phyloP scores from a whole-genome alignment of 441 rosid species.

The Capsella rubella region DNA sequence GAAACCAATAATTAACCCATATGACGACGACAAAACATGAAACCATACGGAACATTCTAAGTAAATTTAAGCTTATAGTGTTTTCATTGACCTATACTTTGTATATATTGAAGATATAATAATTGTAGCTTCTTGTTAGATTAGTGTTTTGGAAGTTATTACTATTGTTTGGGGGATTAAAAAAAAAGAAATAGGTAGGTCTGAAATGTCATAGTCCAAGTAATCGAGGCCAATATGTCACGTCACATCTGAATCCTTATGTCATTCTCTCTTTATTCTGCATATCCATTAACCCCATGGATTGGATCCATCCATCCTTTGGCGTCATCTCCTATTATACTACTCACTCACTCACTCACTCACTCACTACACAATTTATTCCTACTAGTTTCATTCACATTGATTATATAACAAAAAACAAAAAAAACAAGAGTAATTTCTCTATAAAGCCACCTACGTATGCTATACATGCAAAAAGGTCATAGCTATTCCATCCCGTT shows the following conservation, averaged over 20 bases:
- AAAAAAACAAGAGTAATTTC: constrained; percentile 26
- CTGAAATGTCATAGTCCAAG: constrained; percentile 61
- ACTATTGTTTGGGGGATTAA: not conserved
- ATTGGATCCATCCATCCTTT: constrained; percentile 42
- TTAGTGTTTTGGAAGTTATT: not conserved
- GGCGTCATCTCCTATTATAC: constrained; percentile 33
- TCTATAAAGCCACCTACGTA: constrained; percentile 41
- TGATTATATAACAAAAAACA: not conserved
- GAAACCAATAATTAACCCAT: constrained; percentile 15
- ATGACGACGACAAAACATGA: constrained; percentile 11
- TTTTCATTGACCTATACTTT: not conserved
- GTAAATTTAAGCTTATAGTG: not conserved
- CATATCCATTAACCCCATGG: constrained; percentile 45
- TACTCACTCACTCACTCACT: no score
- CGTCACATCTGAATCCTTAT: constrained; percentile 57
- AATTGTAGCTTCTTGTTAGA: not conserved
- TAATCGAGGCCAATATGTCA: constrained; percentile 50
- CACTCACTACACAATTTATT: constrained; percentile 19
- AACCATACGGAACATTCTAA: constrained; percentile 19
- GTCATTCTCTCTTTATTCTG: constrained; percentile 57
- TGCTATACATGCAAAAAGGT: constrained; percentile 44
- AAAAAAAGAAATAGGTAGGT: constrained; percentile 20
- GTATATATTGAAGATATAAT: not conserved
- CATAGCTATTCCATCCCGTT: constrained; percentile 33
- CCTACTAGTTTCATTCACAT: constrained; percentile 32